Percentiles rank a stretch among this genome's conserved stretches.
Conservation (phyloP, 805 yeast species). For the Ogataea corticis region DNA sequence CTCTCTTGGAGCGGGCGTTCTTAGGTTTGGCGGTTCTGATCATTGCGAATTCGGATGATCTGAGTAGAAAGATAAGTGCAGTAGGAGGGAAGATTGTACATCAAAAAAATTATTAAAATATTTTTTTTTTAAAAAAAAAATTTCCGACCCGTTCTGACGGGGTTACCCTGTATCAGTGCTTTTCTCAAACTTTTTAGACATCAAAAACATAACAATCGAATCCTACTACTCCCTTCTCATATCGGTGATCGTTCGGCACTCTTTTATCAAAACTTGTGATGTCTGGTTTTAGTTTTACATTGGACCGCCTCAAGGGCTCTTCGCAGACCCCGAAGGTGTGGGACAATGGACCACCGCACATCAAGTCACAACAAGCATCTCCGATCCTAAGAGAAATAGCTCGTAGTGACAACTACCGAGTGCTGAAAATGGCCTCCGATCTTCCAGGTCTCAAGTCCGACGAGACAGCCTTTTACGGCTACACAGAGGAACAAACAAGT, state of each 20-base stretch:
- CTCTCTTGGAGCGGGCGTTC: constrained; percentile 94
- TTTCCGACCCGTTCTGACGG: not conserved
- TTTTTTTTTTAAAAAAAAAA: constrained; percentile 4
- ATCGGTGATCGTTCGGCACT: not conserved
- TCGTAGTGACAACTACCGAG: constrained; percentile 56
- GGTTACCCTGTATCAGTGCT: constrained; percentile 5
- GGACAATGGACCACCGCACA: not conserved
- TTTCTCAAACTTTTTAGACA: constrained; percentile 2
- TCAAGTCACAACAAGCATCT: not conserved
- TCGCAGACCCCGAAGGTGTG: not conserved
- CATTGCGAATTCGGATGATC: constrained; percentile 21
- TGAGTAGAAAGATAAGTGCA: not conserved
- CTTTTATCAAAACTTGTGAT: not conserved
- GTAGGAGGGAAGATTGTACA: constrained; percentile 6
- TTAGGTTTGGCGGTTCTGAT: constrained; percentile 73
- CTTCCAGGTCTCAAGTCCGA: constrained; percentile 45
- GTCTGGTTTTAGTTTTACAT: constrained; percentile 22
- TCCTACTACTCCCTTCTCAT: not conserved
- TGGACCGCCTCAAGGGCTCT: constrained; percentile 18
- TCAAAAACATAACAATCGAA: not conserved
- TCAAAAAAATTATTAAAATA: constrained; percentile 13
- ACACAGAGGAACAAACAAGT: constrained; percentile 28
- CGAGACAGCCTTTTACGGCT: constrained; percentile 21
- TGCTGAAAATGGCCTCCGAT: constrained; percentile 52
- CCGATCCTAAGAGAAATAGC: constrained; percentile 47